Evolutionary conservation across 2,329 filamentous ascomycete genomes (phyloP).

Genomic region (Fusarium luffae): DNA sequence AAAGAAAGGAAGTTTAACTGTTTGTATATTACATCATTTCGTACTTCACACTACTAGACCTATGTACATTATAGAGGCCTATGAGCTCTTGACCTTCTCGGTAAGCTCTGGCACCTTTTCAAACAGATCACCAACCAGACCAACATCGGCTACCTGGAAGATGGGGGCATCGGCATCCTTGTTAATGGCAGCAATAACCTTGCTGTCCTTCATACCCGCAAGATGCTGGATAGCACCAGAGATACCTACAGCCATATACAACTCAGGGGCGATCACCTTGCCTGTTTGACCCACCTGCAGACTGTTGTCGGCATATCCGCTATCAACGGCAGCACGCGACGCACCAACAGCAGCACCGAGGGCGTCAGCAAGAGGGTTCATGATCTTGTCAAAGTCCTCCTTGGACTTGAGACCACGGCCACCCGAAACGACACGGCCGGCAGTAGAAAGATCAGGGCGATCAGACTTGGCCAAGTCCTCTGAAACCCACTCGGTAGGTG

Average conservation of each 20-base stretch:
- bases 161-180: conserved; percentile 98
- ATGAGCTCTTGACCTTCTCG: conserved; percentile 82
- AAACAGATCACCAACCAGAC: conserved; percentile 93
- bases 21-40: conserved; percentile 44
- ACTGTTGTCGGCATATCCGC: conserved; percentile 97
- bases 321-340: conserved; percentile 94
- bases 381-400: conserved; percentile 94
- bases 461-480: conserved; percentile 95
- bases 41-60: conserved; percentile 27
- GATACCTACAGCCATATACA: conserved; percentile 96
- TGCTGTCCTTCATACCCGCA: conserved; percentile 99
- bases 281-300: conserved; percentile 98
- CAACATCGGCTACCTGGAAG: conserved; percentile 97
- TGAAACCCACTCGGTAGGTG: conserved; percentile 86
- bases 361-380: conserved; percentile 90
- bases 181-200: conserved; percentile 99
- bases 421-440: conserved; percentile 88
- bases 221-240: conserved; percentile 98
- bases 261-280: conserved; percentile 95
- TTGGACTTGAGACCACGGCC: conserved; percentile 97
- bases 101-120: conserved; percentile 96
- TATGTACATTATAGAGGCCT: conserved; percentile 38
- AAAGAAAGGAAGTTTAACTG: conserved; percentile 38
- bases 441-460: conserved; percentile 92
- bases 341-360: conserved; percentile 96